Percentiles rank a stretch among this genome's conserved stretches.
Evolutionary conservation across 202 grass and related monocot species (phyloP).

Genomic region (Cymbopogon flexuosus): DNA sequence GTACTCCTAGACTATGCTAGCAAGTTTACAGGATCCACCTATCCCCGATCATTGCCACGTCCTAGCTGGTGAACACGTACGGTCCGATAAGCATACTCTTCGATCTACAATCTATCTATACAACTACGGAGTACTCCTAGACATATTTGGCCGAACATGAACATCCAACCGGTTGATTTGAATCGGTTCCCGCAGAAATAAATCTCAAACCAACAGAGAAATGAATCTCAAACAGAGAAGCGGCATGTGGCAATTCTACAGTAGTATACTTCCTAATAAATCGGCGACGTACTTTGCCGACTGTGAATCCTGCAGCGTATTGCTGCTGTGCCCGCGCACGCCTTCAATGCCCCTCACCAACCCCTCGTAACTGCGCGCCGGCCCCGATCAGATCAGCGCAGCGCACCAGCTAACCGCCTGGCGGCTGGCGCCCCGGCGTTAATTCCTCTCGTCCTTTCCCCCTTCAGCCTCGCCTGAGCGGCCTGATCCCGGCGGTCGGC

Average conservation of each 20-base stretch:
- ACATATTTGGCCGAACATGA: not conserved
- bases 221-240: slow-evolving; percentile 10
- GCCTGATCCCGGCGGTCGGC: not conserved
- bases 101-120: not conserved
- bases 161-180: not conserved
- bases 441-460: not conserved
- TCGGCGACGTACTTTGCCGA: not conserved
- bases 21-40: too few relatives aligned
- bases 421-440: not conserved
- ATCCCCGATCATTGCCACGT: too few relatives aligned
- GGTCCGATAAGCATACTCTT: not conserved
- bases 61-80: too few relatives aligned
- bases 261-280: not conserved
- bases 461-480: not conserved
- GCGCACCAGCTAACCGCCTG: not conserved
- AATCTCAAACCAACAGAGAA: too few relatives aligned
- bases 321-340: not conserved
- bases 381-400: not conserved
- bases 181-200: not conserved
- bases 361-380: slow-evolving; percentile 33
- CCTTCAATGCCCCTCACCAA: slow-evolving; percentile 48
- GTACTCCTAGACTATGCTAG: too few relatives aligned
- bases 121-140: too few relatives aligned
- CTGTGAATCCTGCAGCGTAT: not conserved
- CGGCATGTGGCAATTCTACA: not conserved